A percentile compares a stretch with the other conserved stretches of the same genome.
Conservation (phyloP, 441 rosid genomes). For the Arabidopsis hybrid region DNA sequence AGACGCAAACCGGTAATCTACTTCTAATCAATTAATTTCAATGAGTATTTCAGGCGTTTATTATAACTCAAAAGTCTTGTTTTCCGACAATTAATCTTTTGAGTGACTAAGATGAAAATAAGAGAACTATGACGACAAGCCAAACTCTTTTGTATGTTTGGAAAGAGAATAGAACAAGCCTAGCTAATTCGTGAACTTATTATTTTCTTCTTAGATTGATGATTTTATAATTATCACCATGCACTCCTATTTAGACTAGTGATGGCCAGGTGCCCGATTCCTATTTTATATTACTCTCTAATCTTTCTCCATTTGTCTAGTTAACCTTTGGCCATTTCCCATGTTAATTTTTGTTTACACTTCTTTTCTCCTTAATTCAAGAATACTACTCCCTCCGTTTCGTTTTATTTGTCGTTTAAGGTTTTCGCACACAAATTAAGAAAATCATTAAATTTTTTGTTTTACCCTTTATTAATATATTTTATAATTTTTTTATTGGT, state of each 20-base stretch:
- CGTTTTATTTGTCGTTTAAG: no score
- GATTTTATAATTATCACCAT: background rate
- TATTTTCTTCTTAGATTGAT: background rate
- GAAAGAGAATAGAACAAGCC: background rate
- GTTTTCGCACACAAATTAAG: no score
- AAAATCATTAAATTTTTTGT: no score
- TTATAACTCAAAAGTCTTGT: background rate
- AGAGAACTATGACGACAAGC: no score
- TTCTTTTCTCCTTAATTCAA: background rate
- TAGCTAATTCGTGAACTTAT: background rate
- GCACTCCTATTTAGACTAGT: background rate
- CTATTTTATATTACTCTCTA: background rate
- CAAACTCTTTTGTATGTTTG: background rate
- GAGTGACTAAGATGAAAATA: no score
- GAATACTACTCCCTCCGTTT: no score
- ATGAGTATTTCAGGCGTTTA: conserved; percentile 4
- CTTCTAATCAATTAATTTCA: background rate
- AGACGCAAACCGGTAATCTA: conserved; percentile 11
- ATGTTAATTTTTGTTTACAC: background rate
- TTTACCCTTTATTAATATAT: no score
- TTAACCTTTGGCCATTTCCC: background rate
- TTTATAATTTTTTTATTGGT: no score
- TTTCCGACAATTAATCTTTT: background rate
- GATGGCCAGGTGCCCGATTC: background rate
- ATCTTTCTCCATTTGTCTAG: background rate